A percentile compares a stretch with the other conserved stretches of the same genome.
These are phyloP conservation scores for Eragrostis curvula DNA, from an alignment of 176 grass and related monocot species.

Conservation along the genomic window DNA sequence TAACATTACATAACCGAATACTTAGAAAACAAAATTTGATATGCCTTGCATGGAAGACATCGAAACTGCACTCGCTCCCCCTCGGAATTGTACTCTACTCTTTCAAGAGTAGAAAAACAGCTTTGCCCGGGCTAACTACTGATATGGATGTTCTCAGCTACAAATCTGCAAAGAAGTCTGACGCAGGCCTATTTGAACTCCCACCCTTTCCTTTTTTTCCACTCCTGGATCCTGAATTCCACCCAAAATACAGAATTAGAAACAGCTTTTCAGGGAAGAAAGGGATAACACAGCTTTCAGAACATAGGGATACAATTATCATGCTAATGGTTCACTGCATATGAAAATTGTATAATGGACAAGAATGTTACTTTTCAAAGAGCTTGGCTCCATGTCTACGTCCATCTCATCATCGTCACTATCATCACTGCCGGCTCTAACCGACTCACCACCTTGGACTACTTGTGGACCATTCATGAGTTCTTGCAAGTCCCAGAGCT, in stretches of 20 bases:
- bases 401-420: conserved; percentile 75
- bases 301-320: not conserved
- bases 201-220: conserved; percentile 42
- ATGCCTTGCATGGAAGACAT: not conserved
- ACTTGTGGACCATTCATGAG: conserved; percentile 56
- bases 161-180: conserved; percentile 73
- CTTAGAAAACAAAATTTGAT: not conserved
- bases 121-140: not conserved
- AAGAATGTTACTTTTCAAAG: conserved; percentile 55
- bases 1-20: not conserved
- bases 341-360: not conserved
- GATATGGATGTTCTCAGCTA: conserved; percentile 10
- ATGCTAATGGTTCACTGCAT: not conserved
- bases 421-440: conserved; percentile 48
- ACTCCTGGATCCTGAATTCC: conserved; percentile 32
- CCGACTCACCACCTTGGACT: conserved; percentile 28
- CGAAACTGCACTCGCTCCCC: conserved; percentile 8
- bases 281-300: not conserved
- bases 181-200: conserved; percentile 10
- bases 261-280: not conserved
- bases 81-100: not conserved
- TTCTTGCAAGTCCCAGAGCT: conserved; percentile 95
- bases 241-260: not conserved
- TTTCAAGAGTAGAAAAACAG: not conserved
- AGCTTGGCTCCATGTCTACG: conserved; percentile 59